phyloP scores from a whole-genome alignment of 495 filamentous ascomycete species.

The Xylaria nigripes region DNA sequence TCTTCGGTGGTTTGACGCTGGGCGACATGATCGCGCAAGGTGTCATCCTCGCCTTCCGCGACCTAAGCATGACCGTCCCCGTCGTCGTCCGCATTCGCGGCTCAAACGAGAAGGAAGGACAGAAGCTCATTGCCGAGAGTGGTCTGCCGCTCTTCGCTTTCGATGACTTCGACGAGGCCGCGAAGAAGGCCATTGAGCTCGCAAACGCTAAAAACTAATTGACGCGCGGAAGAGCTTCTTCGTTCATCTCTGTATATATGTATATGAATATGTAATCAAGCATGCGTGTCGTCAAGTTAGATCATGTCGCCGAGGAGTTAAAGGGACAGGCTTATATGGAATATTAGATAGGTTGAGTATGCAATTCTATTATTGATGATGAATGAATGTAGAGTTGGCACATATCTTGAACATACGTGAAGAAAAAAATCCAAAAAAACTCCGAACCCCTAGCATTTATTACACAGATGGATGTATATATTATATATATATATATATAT shows the following conservation, averaged over 20 bases:
- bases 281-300: no score
- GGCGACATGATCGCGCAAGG: conserved; percentile 86
- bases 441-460: no score
- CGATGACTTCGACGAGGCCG: conserved; percentile 76
- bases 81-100: conserved; percentile 80
- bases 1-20: conserved; percentile 80
- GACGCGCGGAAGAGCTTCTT: neutral
- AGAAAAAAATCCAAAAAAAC: no score
- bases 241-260: neutral
- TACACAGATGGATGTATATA: no score
- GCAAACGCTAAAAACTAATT: conserved; percentile 28
- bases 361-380: no score
- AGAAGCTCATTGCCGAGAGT: conserved; percentile 69
- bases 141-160: conserved; percentile 66
- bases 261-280: neutral
- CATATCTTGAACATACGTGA: no score
- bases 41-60: conserved; percentile 67
- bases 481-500: no score
- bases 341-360: no score
- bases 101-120: conserved; percentile 70
- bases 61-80: conserved; percentile 60
- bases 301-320: no score
- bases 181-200: conserved; percentile 63
- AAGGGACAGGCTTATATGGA: no score
- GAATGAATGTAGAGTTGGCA: no score